phyloP scores from a whole-genome alignment of 2,329 filamentous ascomycete species.

The Xylaria hypoxylon region DNA sequence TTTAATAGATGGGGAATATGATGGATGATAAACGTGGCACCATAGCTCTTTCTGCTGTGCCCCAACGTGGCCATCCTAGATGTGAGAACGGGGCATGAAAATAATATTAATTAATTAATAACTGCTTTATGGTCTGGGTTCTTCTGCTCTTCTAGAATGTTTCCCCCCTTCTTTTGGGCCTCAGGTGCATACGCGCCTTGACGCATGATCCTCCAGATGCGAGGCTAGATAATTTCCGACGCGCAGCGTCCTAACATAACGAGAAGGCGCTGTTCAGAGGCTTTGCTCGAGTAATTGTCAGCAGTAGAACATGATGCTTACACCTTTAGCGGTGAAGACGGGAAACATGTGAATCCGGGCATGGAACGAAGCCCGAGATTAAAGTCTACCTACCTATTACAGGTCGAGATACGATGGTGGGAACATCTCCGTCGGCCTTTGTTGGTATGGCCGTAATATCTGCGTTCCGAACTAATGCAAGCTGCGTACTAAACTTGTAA shows the following conservation, averaged over 20 bases:
- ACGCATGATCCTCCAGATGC: slow-evolving; percentile 36
- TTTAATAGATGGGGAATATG: slow-evolving; percentile 5
- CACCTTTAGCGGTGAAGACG: slow-evolving; percentile 18
- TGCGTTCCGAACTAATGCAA: not conserved
- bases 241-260: slow-evolving; percentile 13
- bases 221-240: slow-evolving; percentile 26
- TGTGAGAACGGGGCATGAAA: slow-evolving; percentile 16
- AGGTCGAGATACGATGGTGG: slow-evolving; percentile 2
- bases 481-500: not conserved
- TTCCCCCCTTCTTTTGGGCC: slow-evolving; percentile 28
- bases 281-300: slow-evolving; percentile 21
- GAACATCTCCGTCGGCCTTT: not conserved
- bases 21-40: slow-evolving; percentile 30
- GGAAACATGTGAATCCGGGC: slow-evolving; percentile 18
- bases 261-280: not conserved
- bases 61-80: slow-evolving; percentile 26
- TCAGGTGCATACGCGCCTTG: slow-evolving; percentile 48
- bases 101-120: not conserved
- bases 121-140: slow-evolving; percentile 17
- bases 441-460: not conserved
- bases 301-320: not conserved
- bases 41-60: slow-evolving; percentile 2
- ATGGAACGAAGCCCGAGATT: not conserved
- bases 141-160: slow-evolving; percentile 37
- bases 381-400: not conserved